Conservation (phyloP, 306 rosid species). For the Trichosanthes truncata region DNA sequence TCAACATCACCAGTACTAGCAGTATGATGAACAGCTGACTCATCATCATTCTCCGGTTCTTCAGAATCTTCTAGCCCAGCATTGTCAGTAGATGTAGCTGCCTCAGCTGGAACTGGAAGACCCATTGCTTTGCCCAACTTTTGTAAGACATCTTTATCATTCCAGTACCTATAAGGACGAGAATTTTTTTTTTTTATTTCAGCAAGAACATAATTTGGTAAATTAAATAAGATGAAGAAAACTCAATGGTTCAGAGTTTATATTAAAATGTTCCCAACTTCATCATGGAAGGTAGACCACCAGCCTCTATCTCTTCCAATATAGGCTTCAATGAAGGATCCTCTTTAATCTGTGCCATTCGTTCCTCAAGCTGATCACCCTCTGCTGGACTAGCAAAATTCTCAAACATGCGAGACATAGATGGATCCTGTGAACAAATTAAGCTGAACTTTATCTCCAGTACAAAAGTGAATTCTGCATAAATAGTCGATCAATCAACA, state of each 20-base stretch:
- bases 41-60: conserved; percentile 80
- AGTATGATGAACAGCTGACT: conserved; percentile 83
- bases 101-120: conserved; percentile 53
- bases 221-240: neutral
- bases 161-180: conserved; percentile 72
- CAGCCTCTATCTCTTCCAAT: conserved; percentile 89
- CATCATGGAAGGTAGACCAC: conserved; percentile 99
- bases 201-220: neutral
- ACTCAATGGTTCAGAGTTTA: neutral
- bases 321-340: conserved; percentile 96
- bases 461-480: neutral
- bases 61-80: conserved; percentile 70
- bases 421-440: conserved; percentile 65
- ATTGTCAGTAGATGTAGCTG: conserved; percentile 50
- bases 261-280: conserved; percentile 38
- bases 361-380: conserved; percentile 88
- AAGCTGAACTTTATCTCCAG: neutral
- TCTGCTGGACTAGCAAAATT: conserved; percentile 67
- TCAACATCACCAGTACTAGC: conserved; percentile 97
- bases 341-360: conserved; percentile 90
- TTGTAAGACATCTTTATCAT: conserved; percentile 65
- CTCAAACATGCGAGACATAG: conserved; percentile 84
- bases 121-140: conserved; percentile 93
- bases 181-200: conserved; percentile 10
- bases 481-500: neutral